A percentile compares a stretch with the other conserved stretches of the same genome.
Conservation (phyloP, 345 rosid species). For the Eucalyptus virginea region DNA sequence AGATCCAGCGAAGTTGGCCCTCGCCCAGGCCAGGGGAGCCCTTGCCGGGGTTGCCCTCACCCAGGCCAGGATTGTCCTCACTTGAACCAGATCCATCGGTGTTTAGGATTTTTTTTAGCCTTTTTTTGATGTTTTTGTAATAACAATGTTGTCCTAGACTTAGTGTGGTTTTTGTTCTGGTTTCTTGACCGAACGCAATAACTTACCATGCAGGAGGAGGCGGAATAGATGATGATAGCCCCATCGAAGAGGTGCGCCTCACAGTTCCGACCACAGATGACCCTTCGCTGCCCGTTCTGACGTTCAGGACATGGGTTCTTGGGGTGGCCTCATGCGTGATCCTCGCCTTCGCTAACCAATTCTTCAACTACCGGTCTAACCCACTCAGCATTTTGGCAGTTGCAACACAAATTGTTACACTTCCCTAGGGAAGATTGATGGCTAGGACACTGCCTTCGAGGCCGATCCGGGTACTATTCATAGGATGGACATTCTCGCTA, state of each 20-base stretch:
- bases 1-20: neutral
- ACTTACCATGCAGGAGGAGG: neutral
- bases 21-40: too few species aligned
- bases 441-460: conserved; percentile 31
- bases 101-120: too few species aligned
- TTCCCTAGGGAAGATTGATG: conserved; percentile 37
- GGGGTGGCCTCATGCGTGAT: conserved; percentile 25
- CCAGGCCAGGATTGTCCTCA: too few species aligned
- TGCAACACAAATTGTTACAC: conserved; percentile 30
- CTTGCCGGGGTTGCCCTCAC: too few species aligned
- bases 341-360: conserved; percentile 44
- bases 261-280: conserved; percentile 45
- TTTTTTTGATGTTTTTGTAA: neutral
- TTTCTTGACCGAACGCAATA: neutral
- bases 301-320: conserved; percentile 50
- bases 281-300: conserved; percentile 25
- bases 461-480: conserved; percentile 12
- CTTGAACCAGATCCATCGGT: too few species aligned
- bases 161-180: neutral
- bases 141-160: neutral
- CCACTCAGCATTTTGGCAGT: conserved; percentile 18
- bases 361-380: conserved; percentile 34
- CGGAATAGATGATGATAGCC: conserved; percentile 29
- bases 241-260: conserved; percentile 50
- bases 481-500: conserved; percentile 22